A percentile compares a stretch with the other conserved stretches of the same genome.
phyloP scores from a whole-genome alignment of 2,329 filamentous ascomycete genomes.

The Xylaria sp. region DNA sequence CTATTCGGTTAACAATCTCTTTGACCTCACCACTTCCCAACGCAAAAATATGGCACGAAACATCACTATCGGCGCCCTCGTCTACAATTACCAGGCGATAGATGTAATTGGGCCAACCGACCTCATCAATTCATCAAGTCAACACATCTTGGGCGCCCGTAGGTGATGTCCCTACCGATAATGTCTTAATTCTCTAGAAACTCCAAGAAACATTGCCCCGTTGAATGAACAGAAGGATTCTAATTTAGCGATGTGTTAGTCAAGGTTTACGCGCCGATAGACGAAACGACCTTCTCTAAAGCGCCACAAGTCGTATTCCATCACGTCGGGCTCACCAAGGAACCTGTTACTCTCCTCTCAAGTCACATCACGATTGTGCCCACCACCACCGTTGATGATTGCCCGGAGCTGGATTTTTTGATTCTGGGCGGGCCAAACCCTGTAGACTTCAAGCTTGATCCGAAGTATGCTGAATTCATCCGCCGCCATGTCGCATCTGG shows the following conservation, averaged over 20 bases:
- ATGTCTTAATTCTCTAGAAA: neutral
- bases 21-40: neutral
- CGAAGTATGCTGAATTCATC: slow-evolving; percentile 32
- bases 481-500: slow-evolving; percentile 33
- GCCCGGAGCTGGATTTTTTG: slow-evolving; percentile 27
- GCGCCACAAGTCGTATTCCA: slow-evolving; percentile 25
- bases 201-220: neutral
- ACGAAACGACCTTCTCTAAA: slow-evolving; percentile 15
- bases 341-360: slow-evolving; percentile 21
- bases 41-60: slow-evolving; percentile 14
- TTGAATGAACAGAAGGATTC: neutral
- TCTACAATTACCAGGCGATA: slow-evolving; percentile 29
- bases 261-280: slow-evolving; percentile 16
- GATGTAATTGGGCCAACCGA: slow-evolving; percentile 30
- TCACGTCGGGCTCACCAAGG: slow-evolving; percentile 23
- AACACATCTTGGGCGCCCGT: slow-evolving; percentile 10
- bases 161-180: neutral
- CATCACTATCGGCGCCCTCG: slow-evolving; percentile 21
- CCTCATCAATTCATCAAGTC: slow-evolving; percentile 22
- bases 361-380: slow-evolving; percentile 21
- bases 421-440: slow-evolving; percentile 26
- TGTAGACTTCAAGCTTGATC: slow-evolving; percentile 12
- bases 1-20: neutral
- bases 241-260: slow-evolving; percentile 13
- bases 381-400: slow-evolving; percentile 27